Evolutionary conservation across 257 asterid species (phyloP), one percentile per base, ranked within the genome.

Genomic region (Nyctanthes arbortristis): DNA sequence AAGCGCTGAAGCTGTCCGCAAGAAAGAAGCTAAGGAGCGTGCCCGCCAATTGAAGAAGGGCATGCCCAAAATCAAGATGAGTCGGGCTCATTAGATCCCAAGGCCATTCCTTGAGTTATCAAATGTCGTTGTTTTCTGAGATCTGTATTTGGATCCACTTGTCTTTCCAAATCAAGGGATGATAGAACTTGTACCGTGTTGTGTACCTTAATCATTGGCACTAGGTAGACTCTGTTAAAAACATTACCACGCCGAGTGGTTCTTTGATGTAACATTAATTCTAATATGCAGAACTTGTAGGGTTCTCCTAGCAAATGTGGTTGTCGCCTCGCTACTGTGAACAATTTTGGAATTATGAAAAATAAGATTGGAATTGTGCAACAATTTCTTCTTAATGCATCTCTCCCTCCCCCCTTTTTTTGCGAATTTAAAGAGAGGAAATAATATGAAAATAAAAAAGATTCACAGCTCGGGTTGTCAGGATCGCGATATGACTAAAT

Each of bases 21-120:
- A 74, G 89, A 90, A 77, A 82, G 97, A 93, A 67, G 93, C 96
- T 29, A 93, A 93, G 78, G 98, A 93, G 13, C 93, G 90, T 24
- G 79, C 92, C 27, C 97, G 96, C 43, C 97, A 88, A 77, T 73
- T 90, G 96, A 93, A 90, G 81, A 93, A 84, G 86, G 83, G 86
- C 60, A 82, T 83, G 91, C 97, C 98, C n/a, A 93, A 90, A 69
- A 81, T 93, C 75, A 93, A 90, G 87, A 93, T 88, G 98, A 84
- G 87, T 28, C 88, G 84, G 76, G 86, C 85, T 78, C 75, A 73
- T 71, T 82, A 85, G 82, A 75, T 71, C 35, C 18, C 63, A 43
- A 13, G 43, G n/a, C n/a, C n/a, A n/a, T n/a, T n/a, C n/a, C n/a
- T n/a, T n/a, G n/a, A n/a, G n/a, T n/a, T n/a, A 24, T 56, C 69